Evolutionary conservation across 2,329 filamentous ascomycete species (phyloP).

Genomic region (Pseudocercospora musae): DNA sequence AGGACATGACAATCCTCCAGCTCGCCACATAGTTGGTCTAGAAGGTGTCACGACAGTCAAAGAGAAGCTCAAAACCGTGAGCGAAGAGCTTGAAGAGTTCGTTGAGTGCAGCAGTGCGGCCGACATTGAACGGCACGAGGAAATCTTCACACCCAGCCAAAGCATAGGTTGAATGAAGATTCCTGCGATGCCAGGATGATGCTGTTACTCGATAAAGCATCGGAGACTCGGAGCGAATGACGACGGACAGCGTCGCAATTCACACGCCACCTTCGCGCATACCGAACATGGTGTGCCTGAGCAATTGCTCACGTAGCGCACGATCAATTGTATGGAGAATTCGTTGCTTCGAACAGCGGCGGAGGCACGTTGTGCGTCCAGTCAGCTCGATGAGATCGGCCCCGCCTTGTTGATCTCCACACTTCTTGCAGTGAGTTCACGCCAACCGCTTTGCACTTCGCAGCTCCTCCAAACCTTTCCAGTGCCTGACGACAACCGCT

Average conservation of each 20-base stretch:
- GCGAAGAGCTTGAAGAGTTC: conserved; percentile 94
- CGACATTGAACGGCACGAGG: conserved; percentile 55
- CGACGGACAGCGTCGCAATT: not conserved
- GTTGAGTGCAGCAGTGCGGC: conserved; percentile 84
- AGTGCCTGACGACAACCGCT: not conserved
- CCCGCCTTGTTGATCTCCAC: not conserved
- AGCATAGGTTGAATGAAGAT: not conserved
- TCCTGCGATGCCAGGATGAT: not conserved
- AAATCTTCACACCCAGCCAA: conserved; percentile 12
- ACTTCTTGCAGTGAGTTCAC: not conserved
- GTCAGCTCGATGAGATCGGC: not conserved
- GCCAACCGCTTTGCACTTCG: not conserved
- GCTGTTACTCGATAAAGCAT: no score
- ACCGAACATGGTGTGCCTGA: not conserved
- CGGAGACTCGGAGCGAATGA: no score
- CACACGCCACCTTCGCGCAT: not conserved
- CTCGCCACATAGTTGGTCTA: conserved; percentile 86
- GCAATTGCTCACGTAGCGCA: not conserved
- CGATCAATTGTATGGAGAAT: not conserved
- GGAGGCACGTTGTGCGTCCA: not conserved
- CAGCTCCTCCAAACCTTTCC: not conserved
- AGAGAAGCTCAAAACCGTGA: conserved; percentile 94
- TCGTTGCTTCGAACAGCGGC: not conserved
- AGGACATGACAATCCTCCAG: conserved; percentile 92
- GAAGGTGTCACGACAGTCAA: conserved; percentile 86